phyloP scores from a whole-genome alignment of 768 basidiomycete genomes.

The Cystofilobasidium macerans region DNA sequence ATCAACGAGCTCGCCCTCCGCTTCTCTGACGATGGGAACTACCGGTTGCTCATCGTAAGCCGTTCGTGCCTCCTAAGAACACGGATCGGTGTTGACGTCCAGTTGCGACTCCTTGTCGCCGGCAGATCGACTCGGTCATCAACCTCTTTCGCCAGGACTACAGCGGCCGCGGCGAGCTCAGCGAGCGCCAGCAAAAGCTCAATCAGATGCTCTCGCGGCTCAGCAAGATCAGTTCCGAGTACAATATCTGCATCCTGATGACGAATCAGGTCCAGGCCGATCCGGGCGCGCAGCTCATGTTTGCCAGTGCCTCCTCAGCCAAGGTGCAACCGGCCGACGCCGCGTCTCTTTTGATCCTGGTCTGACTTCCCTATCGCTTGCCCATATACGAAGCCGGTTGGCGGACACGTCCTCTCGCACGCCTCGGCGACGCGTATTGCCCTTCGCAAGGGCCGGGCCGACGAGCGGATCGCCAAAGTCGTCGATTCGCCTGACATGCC shows the following conservation, averaged over 20 bases:
- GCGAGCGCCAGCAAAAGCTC: slow-evolving; percentile 24
- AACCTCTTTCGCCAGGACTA: slow-evolving; percentile 26
- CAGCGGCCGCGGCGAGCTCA: slow-evolving; percentile 22
- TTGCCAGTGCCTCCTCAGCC: slow-evolving; percentile 21
- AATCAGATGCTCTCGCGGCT: slow-evolving; percentile 24
- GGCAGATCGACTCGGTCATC: slow-evolving; percentile 25
- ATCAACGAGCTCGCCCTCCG: slow-evolving; percentile 24
- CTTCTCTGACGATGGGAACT: slow-evolving; percentile 23
- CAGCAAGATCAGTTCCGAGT: slow-evolving; percentile 11
- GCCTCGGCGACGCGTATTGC: slow-evolving; percentile 17
- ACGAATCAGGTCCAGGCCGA: slow-evolving; percentile 18
- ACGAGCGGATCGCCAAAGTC: slow-evolving; percentile 19
- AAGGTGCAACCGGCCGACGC: slow-evolving; percentile 5
- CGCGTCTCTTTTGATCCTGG: background rate
- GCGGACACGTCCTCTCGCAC: slow-evolving; percentile 20
- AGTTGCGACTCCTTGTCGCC: too few relatives aligned
- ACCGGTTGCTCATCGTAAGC: slow-evolving; percentile 17
- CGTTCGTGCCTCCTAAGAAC: too few relatives aligned
- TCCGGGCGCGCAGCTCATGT: slow-evolving; percentile 26
- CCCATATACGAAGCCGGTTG: too few relatives aligned
- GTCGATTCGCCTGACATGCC: slow-evolving; percentile 22
- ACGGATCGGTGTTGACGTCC: too few relatives aligned
- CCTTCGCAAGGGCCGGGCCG: slow-evolving; percentile 25
- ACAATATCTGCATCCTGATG: slow-evolving; percentile 17
- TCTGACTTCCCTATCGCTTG: too few relatives aligned